phyloP scores from a whole-genome alignment of 2,329 filamentous ascomycete genomes.

The Colletotrichum australisinense region DNA sequence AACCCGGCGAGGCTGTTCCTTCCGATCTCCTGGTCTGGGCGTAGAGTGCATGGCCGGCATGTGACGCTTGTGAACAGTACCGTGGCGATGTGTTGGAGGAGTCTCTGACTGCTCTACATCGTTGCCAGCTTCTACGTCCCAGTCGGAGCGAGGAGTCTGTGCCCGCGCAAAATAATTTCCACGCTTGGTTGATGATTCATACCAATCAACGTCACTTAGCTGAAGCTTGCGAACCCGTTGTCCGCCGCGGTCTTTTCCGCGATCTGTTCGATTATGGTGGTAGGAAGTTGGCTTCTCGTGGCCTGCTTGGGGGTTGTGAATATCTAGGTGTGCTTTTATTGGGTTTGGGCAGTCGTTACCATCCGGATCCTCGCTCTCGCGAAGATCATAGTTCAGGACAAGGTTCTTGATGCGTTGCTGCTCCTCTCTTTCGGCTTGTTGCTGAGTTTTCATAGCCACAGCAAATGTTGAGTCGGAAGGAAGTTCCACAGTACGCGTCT shows the following conservation, averaged over 20 bases:
- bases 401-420: constrained; percentile 98
- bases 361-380: constrained; percentile 83
- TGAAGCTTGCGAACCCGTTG: constrained; percentile 92
- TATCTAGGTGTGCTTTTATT: constrained; percentile 59
- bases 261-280: constrained; percentile 67
- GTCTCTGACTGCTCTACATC: constrained; percentile 5
- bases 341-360: constrained; percentile 69
- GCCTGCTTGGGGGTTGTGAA: constrained; percentile 60
- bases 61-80: constrained; percentile 12
- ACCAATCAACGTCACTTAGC: constrained; percentile 98
- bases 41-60: constrained; percentile 9
- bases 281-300: constrained; percentile 62
- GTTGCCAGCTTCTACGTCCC: neutral
- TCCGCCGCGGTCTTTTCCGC: constrained; percentile 73
- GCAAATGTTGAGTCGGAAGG: constrained; percentile 94
- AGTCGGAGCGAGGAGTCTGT: neutral
- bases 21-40: neutral
- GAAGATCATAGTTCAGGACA: constrained; percentile 94
- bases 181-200: constrained; percentile 49
- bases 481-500: constrained; percentile 92
- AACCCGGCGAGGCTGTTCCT: constrained; percentile 5
- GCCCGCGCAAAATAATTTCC: constrained; percentile 1
- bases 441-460: constrained; percentile 94
- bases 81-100: neutral
- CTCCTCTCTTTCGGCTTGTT: constrained; percentile 94